Percentiles rank a stretch among this genome's conserved stretches.
These are phyloP conservation scores for Pythium apleroticum DNA, from an alignment of 352 stramenopile genomes.

Conservation along the genomic window DNA sequence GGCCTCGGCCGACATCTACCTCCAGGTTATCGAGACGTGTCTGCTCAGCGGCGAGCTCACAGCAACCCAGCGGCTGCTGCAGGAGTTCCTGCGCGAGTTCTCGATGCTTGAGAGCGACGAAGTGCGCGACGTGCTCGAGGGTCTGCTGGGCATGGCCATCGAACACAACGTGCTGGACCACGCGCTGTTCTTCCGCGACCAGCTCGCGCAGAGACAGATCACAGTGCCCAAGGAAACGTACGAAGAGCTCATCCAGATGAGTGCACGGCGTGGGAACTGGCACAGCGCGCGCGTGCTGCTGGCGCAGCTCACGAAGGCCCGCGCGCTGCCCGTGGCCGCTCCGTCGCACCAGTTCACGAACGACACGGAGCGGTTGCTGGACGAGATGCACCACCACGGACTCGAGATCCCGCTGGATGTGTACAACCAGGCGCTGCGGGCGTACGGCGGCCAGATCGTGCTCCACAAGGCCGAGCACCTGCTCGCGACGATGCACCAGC, in stretches of 20 bases:
- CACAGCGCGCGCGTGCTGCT: conserved; percentile 51
- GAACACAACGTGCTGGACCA: conserved; percentile 46
- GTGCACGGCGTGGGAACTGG: conserved; percentile 52
- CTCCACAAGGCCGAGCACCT: conserved; percentile 40
- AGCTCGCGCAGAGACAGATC: conserved; percentile 36
- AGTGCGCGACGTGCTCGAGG: conserved; percentile 37
- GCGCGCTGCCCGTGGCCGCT: conserved; percentile 33
- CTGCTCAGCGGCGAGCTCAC: conserved; percentile 52
- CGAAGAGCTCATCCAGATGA: conserved; percentile 48
- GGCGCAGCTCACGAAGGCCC: conserved; percentile 43
- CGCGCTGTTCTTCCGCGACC: conserved; percentile 58
- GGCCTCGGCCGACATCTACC: conserved; percentile 51
- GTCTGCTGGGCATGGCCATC: conserved; percentile 45
- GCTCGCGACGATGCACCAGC: conserved; percentile 42
- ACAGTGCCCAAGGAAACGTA: conserved; percentile 38
- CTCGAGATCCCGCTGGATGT: conserved; percentile 41
- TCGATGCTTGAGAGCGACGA: conserved; percentile 37
- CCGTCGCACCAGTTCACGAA: conserved; percentile 47
- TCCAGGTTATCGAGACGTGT: conserved; percentile 51
- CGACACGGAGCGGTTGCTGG: conserved; percentile 46
- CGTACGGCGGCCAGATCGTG: conserved; percentile 45
- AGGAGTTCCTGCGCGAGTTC: conserved; percentile 37
- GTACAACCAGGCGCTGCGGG: conserved; percentile 69
- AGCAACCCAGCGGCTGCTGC: conserved; percentile 45
- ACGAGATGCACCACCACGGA: conserved; percentile 43